A percentile compares a stretch with the other conserved stretches of the same genome.
phyloP scores from a whole-genome alignment of 441 rosid genomes.

The Croton setiger region DNA sequence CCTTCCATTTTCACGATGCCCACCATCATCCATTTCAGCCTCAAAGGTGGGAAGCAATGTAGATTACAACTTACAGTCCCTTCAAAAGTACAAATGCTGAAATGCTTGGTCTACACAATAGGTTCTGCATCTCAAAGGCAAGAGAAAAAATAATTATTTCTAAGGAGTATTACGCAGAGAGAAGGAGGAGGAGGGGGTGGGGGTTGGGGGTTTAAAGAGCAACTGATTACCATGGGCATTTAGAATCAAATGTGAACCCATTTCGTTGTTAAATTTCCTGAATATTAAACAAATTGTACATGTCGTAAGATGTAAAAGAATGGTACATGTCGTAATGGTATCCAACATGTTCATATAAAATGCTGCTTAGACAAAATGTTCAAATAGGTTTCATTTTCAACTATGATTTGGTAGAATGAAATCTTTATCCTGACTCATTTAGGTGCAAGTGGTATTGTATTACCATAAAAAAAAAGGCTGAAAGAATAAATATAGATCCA shows the following conservation, averaged over 20 bases:
- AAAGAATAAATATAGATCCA: no score
- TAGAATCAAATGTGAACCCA: slow-evolving; percentile 12
- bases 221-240: slow-evolving; percentile 17
- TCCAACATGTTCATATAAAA: not conserved
- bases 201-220: no score
- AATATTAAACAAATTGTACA: slow-evolving; percentile 11
- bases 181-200: not conserved
- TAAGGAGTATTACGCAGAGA: not conserved
- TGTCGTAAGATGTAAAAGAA: not conserved
- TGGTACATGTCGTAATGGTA: not conserved
- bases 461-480: no score
- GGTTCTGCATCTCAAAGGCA: slow-evolving; percentile 21
- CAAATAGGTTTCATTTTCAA: not conserved
- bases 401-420: not conserved
- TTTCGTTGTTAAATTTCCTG: slow-evolving; percentile 21
- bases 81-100: not conserved
- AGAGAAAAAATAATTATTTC: not conserved
- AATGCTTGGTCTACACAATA: slow-evolving; percentile 17
- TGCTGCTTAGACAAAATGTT: not conserved
- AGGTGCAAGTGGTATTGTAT: no score
- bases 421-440: not conserved
- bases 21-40: slow-evolving; percentile 80
- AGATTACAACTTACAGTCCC: slow-evolving; percentile 13
- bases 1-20: slow-evolving; percentile 90
- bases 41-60: slow-evolving; percentile 16